phyloP scores from a whole-genome alignment of 768 basidiomycete species.

The Serendipita sp. region DNA sequence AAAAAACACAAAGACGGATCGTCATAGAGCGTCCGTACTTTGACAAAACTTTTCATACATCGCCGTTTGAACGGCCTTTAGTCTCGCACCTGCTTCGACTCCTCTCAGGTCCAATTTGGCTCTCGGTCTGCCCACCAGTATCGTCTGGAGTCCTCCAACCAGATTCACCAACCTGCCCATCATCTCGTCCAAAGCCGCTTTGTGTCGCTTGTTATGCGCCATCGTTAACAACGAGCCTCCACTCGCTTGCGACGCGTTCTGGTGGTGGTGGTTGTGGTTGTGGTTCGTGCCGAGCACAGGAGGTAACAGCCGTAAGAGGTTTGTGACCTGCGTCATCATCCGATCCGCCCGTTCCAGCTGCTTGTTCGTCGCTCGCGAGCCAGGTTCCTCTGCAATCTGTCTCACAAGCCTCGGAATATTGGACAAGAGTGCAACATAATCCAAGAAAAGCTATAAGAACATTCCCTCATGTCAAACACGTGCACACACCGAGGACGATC shows the following conservation, averaged over 20 bases:
- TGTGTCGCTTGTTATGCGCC: background rate
- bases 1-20: too few species aligned
- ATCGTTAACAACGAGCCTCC: background rate
- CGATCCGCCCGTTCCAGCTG: background rate
- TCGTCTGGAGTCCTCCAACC: background rate
- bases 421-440: constrained; percentile 27
- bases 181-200: constrained; percentile 4
- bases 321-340: background rate
- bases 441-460: constrained; percentile 41
- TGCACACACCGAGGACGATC: background rate
- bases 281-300: background rate
- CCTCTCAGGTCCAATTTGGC: background rate
- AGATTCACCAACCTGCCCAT: background rate
- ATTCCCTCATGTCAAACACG: background rate
- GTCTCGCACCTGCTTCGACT: background rate
- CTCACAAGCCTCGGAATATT: background rate
- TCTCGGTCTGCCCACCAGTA: background rate
- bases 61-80: background rate
- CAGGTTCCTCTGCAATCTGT: background rate
- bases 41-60: background rate
- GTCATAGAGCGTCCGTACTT: background rate
- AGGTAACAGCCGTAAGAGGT: background rate
- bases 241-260: background rate
- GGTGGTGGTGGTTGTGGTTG: background rate
- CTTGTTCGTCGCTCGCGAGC: background rate